Base-by-base conservation (phyloP, 805 yeast species). In the Pichia exigua region DNA sequence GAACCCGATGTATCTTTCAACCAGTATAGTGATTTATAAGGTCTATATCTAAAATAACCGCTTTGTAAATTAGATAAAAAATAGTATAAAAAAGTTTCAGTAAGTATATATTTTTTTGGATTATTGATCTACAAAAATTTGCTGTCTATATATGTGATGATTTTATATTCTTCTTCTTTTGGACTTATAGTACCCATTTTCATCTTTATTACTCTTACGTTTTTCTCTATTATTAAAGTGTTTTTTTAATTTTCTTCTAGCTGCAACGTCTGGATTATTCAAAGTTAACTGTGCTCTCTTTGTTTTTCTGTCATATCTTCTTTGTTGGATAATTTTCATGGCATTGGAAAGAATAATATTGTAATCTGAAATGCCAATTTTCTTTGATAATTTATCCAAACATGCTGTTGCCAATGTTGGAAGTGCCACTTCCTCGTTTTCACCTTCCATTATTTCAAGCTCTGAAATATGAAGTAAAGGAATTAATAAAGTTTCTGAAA, bases 241-340 rank as follows among this genome's bases (percentile, higher is more conserved):
- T 65, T 86, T 87, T 68, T 75, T 83, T 61, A 87, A 62, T 69
- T 85, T 87, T 66, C 87, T 79, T 57, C 76, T 78, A 2, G 96
- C 94, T n/a, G 88, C 83, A 42, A 78, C 68, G 17, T 85, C 96
- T 0, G 98, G 98, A 4, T 85, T 86, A 21, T 75, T 77, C 12
- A 91, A 74, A 3, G 89, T 85, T 63, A 88, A 69, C 53, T 85
- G 83, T 0, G 95, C 85, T 52, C 90, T 75, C 62, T 83, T 84
- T 0, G 86, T 77, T 63, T 76, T 81, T 67, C 97, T 80, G 46
- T 88, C 95, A 53, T 77, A 76, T 61, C 97, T 78, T 65, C 88
- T 79, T 38, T 72, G 71, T 28, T 67, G 69, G 24, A 91, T 83
- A 18, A 61, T 60, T 56, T 76, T 79, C 63, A 81, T 80, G n/a